Evolutionary conservation across 2,329 filamentous ascomycete genomes (phyloP).

Genomic region (Colletotrichum sp.): DNA sequence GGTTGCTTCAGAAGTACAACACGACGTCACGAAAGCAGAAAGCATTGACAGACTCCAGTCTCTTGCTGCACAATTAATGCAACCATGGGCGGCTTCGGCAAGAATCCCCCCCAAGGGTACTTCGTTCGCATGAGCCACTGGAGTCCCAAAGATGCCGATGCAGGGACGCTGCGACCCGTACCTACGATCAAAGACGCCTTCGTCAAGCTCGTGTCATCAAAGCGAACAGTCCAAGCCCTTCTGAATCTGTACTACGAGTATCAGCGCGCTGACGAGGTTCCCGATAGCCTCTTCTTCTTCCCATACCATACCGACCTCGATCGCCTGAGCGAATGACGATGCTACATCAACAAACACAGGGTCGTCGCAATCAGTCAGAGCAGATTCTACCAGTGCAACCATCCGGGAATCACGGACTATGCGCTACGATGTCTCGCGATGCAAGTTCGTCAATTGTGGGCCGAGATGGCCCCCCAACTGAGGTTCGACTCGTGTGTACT

Average conservation of each 20-base stretch:
- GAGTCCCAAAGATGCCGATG: not conserved
- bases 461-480: not conserved
- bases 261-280: not conserved
- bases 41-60: fast-evolving
- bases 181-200: not conserved
- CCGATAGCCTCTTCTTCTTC: not conserved
- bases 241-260: not conserved
- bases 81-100: too few species aligned
- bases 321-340: not conserved
- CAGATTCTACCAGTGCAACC: not conserved
- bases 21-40: fast-evolving
- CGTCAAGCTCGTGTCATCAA: not conserved
- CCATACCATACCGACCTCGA: not conserved
- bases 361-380: not conserved
- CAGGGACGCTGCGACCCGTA: not conserved
- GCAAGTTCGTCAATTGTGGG: not conserved
- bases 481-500: not conserved
- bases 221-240: not conserved
- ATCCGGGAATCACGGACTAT: not conserved
- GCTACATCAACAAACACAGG: not conserved
- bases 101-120: not conserved
- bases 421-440: not conserved
- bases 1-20: not conserved
- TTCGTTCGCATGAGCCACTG: not conserved
- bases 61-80: not conserved